phyloP scores from a whole-genome alignment of 2,329 filamentous ascomycete species.

The Chaetomium globosum region DNA sequence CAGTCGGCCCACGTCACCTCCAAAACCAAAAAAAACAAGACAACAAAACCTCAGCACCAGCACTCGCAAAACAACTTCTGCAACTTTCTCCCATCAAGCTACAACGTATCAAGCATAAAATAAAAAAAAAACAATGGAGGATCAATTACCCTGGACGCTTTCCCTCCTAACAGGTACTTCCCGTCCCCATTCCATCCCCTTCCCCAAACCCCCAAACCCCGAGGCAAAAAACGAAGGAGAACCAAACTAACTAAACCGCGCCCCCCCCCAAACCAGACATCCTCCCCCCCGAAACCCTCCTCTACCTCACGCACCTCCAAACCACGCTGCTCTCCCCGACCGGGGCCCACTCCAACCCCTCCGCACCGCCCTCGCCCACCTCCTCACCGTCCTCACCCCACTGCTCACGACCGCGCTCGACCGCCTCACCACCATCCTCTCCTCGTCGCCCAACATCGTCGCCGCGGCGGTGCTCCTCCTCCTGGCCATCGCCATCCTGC shows the following conservation, averaged over 20 bases:
- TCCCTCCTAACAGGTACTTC: constrained; percentile 22
- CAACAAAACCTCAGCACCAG: constrained; percentile 7
- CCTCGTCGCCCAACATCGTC: constrained; percentile 49
- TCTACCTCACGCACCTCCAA: constrained; percentile 11
- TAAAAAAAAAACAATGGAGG: constrained; percentile 26
- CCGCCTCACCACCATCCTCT: constrained; percentile 43
- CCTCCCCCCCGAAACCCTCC: constrained; percentile 23
- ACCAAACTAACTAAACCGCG: background rate
- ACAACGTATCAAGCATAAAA: background rate
- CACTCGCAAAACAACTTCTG: background rate
- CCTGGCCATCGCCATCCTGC: constrained; percentile 61
- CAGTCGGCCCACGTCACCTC: constrained; percentile 20
- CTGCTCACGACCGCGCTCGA: constrained; percentile 50
- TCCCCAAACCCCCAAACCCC: background rate
- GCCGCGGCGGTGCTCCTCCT: constrained; percentile 54
- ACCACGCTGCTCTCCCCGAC: constrained; percentile 52
- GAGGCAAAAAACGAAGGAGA: background rate
- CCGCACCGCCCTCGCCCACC: constrained; percentile 27
- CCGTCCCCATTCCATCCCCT: background rate
- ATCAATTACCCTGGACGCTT: constrained; percentile 26
- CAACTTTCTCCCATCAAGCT: background rate
- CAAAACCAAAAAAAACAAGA: constrained; percentile 6
- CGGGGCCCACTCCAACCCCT: constrained; percentile 50
- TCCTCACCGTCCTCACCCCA: constrained; percentile 45
- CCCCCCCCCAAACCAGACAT: constrained; percentile 15